Conservation (phyloP, 73 alveolate species). For the Durusdinium trenchii region DNA sequence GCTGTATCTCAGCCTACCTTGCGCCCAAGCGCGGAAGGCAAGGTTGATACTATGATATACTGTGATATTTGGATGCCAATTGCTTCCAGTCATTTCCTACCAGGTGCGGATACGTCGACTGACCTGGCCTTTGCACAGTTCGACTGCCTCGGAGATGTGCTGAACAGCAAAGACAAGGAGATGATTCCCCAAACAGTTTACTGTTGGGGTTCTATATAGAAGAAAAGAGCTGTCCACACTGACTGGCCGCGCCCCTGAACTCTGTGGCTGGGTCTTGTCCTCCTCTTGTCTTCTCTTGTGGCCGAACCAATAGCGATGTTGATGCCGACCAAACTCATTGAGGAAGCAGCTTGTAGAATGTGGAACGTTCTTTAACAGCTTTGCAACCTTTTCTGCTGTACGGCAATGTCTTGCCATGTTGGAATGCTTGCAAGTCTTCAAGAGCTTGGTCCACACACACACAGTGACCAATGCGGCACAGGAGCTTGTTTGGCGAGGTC, state of each 20-base stretch:
- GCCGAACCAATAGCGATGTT: no score
- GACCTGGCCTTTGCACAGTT: constrained; percentile 92
- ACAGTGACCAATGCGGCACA: neutral
- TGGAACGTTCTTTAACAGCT: neutral
- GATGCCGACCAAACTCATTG: no score
- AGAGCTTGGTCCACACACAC: neutral
- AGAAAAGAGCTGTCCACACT: no score
- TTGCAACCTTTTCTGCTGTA: neutral
- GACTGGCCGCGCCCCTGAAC: no score
- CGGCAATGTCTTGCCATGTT: neutral
- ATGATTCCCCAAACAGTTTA: no score
- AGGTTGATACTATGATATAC: neutral
- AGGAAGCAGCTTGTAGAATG: neutral
- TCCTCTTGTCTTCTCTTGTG: no score
- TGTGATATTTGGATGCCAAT: neutral
- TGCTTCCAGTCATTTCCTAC: no score
- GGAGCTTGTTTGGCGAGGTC: constrained; percentile 82
- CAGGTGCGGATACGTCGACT: constrained; percentile 33
- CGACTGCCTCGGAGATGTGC: constrained; percentile 83
- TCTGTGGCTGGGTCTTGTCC: no score
- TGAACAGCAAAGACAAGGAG: constrained; percentile 20
- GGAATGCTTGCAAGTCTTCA: neutral
- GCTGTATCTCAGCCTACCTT: constrained; percentile 5
- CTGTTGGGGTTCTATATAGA: no score
- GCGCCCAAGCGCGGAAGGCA: neutral